phyloP scores from a whole-genome alignment of 179 eudicot species.

The Amaranthus tricolor region DNA sequence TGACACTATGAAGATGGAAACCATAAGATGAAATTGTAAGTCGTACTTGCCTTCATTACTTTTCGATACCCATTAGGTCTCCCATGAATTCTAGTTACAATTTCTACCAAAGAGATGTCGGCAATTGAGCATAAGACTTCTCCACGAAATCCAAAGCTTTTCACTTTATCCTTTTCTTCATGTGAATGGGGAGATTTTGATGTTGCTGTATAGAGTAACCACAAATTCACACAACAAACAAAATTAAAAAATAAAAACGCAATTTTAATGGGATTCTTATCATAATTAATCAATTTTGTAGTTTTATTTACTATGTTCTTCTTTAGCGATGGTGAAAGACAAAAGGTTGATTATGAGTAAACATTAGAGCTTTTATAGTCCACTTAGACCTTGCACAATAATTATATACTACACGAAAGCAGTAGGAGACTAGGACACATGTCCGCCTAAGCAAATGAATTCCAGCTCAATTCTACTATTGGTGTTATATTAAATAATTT shows the following conservation, averaged over 20 bases:
- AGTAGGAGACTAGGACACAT: too few relatives aligned
- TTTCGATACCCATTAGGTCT: slow-evolving; percentile 92
- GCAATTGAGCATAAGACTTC: slow-evolving; percentile 91
- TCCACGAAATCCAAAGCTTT: slow-evolving; percentile 83
- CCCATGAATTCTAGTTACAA: slow-evolving; percentile 78
- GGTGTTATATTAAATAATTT: too few relatives aligned
- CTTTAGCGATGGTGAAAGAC: background rate
- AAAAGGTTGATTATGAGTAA: background rate
- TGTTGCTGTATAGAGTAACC: slow-evolving; percentile 56
- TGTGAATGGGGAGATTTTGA: slow-evolving; percentile 50
- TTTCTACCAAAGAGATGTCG: slow-evolving; percentile 76
- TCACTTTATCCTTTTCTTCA: slow-evolving; percentile 32
- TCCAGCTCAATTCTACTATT: too few relatives aligned
- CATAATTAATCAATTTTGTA: too few relatives aligned
- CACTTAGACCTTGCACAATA: too few relatives aligned
- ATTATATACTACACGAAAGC: too few relatives aligned
- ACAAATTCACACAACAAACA: slow-evolving; percentile 12
- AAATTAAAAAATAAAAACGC: background rate
- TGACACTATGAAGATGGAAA: slow-evolving; percentile 9
- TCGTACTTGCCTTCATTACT: slow-evolving; percentile 69
- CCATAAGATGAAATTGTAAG: slow-evolving; percentile 6
- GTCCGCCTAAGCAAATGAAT: too few relatives aligned
- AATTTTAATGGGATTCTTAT: background rate
- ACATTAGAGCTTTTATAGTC: background rate
- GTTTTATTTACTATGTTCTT: too few relatives aligned